A percentile compares a stretch with the other conserved stretches of the same genome.
Evolutionary conservation across 2,329 filamentous ascomycete genomes (phyloP).

Genomic region (Neofusicoccum parvum): DNA sequence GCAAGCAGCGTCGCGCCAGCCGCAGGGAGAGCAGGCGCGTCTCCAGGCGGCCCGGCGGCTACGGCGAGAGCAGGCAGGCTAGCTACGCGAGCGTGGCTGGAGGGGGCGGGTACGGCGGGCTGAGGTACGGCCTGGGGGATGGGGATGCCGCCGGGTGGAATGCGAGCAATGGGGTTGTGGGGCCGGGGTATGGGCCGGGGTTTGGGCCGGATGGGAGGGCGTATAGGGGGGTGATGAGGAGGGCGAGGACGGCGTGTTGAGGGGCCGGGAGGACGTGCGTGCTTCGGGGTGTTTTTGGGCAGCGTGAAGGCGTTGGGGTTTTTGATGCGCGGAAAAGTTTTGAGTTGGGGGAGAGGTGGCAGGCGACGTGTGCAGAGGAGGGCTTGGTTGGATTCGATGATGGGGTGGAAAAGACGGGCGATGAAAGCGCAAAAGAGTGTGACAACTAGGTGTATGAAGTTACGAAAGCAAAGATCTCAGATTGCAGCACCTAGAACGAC

Average conservation of each 20-base stretch:
- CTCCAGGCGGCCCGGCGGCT: not conserved
- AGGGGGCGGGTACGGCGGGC: not conserved
- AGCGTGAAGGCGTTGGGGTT: too few species aligned
- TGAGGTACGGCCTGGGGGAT: conserved; percentile 1
- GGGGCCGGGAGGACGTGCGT: not conserved
- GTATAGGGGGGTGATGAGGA: not conserved
- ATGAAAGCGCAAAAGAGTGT: too few species aligned
- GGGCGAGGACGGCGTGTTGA: not conserved
- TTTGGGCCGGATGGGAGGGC: not conserved
- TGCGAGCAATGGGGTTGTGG: conserved; percentile 2
- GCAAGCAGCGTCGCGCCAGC: not conserved
- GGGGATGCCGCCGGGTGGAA: not conserved
- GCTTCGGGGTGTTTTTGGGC: too few species aligned
- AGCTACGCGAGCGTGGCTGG: not conserved
- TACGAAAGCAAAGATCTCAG: too few species aligned
- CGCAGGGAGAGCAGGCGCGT: not conserved
- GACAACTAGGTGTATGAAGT: too few species aligned
- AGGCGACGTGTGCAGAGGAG: too few species aligned
- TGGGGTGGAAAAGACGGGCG: too few species aligned
- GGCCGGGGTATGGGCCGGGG: not conserved
- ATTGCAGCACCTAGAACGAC: too few species aligned
- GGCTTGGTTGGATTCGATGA: too few species aligned
- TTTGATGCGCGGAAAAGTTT: too few species aligned
- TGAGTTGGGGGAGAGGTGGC: too few species aligned
- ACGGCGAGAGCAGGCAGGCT: not conserved